Conservation (phyloP, 192 early-diverging fungal genomes). For the Podila minutissima region DNA sequence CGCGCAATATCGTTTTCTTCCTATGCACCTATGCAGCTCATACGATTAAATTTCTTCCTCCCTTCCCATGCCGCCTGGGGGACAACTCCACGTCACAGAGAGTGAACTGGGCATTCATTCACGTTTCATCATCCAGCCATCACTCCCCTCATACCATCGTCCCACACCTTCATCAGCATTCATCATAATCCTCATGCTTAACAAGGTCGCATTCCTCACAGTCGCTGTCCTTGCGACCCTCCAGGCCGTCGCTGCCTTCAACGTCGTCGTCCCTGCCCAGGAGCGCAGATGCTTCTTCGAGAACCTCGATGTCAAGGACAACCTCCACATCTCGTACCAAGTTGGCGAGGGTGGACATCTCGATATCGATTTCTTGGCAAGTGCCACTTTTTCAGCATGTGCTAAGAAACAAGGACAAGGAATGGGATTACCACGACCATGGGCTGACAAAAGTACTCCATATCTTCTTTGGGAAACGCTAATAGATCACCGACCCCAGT, state of each 20-base stretch:
- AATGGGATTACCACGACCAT: too few relatives aligned
- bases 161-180: not conserved
- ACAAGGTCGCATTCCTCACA: constrained; percentile 22
- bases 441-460: not conserved
- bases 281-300: constrained; percentile 73
- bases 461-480: too few relatives aligned
- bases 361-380: constrained; percentile 78
- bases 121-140: too few relatives aligned
- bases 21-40: too few relatives aligned
- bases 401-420: too few relatives aligned
- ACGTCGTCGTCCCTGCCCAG: constrained; percentile 41
- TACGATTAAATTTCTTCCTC: too few relatives aligned
- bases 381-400: not conserved
- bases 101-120: too few relatives aligned
- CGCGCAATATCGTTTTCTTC: too few relatives aligned
- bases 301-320: constrained; percentile 63
- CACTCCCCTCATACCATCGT: not conserved
- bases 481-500: constrained; percentile 59
- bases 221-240: constrained; percentile 31
- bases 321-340: constrained; percentile 75
- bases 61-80: too few relatives aligned
- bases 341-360: constrained; percentile 72
- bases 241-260: constrained; percentile 38
- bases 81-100: too few relatives aligned
- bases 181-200: constrained; percentile 18